phyloP scores from a whole-genome alignment of 1,139 yeast genomes.

The Kurtzmaniella quercitrusa region DNA sequence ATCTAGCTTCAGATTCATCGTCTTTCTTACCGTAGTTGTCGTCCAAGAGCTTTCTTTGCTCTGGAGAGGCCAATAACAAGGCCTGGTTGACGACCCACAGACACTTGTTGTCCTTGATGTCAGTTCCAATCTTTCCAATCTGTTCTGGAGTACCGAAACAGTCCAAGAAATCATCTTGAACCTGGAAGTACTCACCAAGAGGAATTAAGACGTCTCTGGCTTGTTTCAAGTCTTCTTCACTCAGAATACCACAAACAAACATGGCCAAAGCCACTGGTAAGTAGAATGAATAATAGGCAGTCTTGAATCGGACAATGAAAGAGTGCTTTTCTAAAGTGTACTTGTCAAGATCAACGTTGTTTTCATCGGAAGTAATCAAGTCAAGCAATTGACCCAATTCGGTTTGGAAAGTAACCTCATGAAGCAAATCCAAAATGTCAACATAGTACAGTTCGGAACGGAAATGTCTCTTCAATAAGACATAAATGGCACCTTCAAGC shows the following conservation, averaged over 20 bases:
- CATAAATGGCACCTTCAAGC: conserved; percentile 93
- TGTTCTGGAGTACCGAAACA: conserved; percentile 97
- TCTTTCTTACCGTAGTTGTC: conserved; percentile 87
- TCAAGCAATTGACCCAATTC: conserved; percentile 96
- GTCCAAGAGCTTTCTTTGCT: conserved; percentile 79
- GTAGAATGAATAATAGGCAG: conserved; percentile 96
- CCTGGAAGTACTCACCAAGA: conserved; percentile 97
- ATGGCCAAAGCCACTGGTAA: conserved; percentile 96
- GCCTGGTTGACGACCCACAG: conserved; percentile 98
- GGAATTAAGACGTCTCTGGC: conserved; percentile 87
- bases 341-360: conserved; percentile 79
- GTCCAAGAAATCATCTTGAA: conserved; percentile 96
- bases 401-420: conserved; percentile 93
- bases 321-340: conserved; percentile 89
- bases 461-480: conserved; percentile 86
- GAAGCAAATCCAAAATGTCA: conserved; percentile 88
- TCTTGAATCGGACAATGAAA: conserved; percentile 92
- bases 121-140: conserved; percentile 98
- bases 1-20: conserved; percentile 60
- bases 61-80: conserved; percentile 68
- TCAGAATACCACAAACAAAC: conserved; percentile 80
- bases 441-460: conserved; percentile 77
- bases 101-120: conserved; percentile 97
- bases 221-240: conserved; percentile 76
- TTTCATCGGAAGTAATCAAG: conserved; percentile 96